Conservation (phyloP, 805 yeast species). For the Vanderwaltozyma polyspora region DNA sequence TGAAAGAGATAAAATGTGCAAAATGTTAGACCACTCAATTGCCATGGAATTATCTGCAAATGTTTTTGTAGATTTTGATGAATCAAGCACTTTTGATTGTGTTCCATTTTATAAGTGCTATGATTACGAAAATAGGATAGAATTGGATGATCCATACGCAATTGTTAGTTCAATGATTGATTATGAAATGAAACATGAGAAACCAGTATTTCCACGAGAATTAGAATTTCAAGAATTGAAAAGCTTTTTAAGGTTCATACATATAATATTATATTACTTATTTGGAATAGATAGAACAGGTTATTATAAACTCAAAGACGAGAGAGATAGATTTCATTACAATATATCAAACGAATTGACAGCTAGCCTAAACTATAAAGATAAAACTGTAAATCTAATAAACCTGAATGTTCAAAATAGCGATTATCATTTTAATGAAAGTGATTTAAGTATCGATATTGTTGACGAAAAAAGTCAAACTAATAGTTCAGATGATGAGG, state of each 20-base stretch:
- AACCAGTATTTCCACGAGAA: slow-evolving; percentile 16
- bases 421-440: background rate
- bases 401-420: background rate
- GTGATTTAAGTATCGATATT: background rate
- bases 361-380: background rate
- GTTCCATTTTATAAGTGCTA: slow-evolving; percentile 12
- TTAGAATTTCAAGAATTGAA: slow-evolving; percentile 17
- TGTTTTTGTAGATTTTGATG: no score
- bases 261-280: slow-evolving; percentile 15
- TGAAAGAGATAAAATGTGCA: no score
- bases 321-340: slow-evolving; percentile 11
- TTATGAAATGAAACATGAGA: slow-evolving; percentile 8
- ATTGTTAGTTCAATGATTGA: slow-evolving; percentile 11
- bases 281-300: slow-evolving; percentile 19
- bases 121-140: slow-evolving; percentile 15
- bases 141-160: slow-evolving; percentile 12
- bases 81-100: slow-evolving; percentile 10
- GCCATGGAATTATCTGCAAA: no score
- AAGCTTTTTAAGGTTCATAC: slow-evolving; percentile 5
- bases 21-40: no score
- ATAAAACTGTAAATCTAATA: background rate
- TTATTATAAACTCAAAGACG: slow-evolving; percentile 16
- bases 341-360: background rate
- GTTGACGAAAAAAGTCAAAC: background rate
- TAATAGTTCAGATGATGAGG: background rate